Evolutionary conservation across 495 filamentous ascomycete genomes (phyloP).

Genomic region (Lasiosphaeria ovina): DNA sequence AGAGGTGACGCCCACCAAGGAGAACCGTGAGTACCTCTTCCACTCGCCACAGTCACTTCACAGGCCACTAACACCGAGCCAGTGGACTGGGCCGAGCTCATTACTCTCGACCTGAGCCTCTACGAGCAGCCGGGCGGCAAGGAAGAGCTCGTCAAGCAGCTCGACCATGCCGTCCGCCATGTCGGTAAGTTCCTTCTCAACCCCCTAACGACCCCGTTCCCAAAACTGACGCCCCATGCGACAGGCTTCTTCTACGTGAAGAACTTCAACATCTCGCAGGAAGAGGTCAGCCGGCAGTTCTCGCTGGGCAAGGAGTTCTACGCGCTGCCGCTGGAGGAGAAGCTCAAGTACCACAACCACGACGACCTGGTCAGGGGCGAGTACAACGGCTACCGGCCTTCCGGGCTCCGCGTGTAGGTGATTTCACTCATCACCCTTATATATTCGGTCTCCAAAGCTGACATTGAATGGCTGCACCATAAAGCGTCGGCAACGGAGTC

Average conservation of each 20-base stretch:
- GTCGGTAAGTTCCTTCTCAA: neutral
- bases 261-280: slow-evolving; percentile 58
- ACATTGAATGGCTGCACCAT: neutral
- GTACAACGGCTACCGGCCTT: slow-evolving; percentile 42
- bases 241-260: slow-evolving; percentile 62
- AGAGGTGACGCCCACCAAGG: neutral
- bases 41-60: neutral
- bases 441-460: neutral
- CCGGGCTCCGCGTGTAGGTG: slow-evolving; percentile 44
- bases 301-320: slow-evolving; percentile 56
- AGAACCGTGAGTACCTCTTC: neutral
- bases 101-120: neutral
- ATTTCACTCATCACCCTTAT: neutral
- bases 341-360: slow-evolving; percentile 30
- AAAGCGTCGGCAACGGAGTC: slow-evolving; percentile 44
- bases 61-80: neutral
- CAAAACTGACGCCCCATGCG: too few relatives aligned
- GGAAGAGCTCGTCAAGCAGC: neutral
- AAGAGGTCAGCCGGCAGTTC: slow-evolving; percentile 60
- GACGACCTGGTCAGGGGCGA: slow-evolving; percentile 26
- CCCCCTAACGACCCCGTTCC: too few relatives aligned
- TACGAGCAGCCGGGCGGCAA: neutral
- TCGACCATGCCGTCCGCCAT: neutral
- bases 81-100: neutral
- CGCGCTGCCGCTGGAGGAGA: slow-evolving; percentile 52